Conservation (phyloP, 805 yeast genomes). For the Candida berthetii region DNA sequence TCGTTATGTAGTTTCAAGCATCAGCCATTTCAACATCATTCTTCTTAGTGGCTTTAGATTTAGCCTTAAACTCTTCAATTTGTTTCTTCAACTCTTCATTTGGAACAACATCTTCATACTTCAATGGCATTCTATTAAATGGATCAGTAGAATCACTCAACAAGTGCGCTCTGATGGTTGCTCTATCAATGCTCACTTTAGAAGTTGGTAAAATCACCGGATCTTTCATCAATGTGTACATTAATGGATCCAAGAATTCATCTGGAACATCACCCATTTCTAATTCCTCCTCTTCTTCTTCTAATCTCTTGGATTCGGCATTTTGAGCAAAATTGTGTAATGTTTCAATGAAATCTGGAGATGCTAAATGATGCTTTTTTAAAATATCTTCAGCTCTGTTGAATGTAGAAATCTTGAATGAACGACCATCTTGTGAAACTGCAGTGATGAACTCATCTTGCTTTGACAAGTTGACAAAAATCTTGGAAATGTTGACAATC, state of each 20-base stretch:
- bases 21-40: constrained; percentile 14
- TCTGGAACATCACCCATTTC: constrained; percentile 95
- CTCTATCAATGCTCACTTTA: constrained; percentile 76
- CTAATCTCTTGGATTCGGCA: constrained; percentile 55
- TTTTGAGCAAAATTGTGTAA: constrained; percentile 51
- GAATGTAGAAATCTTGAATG: constrained; percentile 66
- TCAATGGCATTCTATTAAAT: constrained; percentile 88
- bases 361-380: constrained; percentile 45
- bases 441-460: constrained; percentile 68
- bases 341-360: constrained; percentile 43
- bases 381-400: constrained; percentile 66
- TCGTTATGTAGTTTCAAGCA: background rate
- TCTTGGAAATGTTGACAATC: constrained; percentile 62
- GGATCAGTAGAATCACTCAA: constrained; percentile 97
- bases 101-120: constrained; percentile 81
- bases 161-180: constrained; percentile 89
- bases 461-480: constrained; percentile 65
- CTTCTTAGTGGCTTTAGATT: constrained; percentile 3
- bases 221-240: constrained; percentile 93
- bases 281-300: constrained; percentile 75
- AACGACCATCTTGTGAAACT: constrained; percentile 88
- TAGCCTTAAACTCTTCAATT: constrained; percentile 41
- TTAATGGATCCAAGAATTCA: constrained; percentile 93
- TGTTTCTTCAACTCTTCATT: constrained; percentile 60
- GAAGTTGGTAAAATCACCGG: constrained; percentile 94